Conservation (phyloP, 1,284 basidiomycete species). For the Microbotryomycetes sp. region DNA sequence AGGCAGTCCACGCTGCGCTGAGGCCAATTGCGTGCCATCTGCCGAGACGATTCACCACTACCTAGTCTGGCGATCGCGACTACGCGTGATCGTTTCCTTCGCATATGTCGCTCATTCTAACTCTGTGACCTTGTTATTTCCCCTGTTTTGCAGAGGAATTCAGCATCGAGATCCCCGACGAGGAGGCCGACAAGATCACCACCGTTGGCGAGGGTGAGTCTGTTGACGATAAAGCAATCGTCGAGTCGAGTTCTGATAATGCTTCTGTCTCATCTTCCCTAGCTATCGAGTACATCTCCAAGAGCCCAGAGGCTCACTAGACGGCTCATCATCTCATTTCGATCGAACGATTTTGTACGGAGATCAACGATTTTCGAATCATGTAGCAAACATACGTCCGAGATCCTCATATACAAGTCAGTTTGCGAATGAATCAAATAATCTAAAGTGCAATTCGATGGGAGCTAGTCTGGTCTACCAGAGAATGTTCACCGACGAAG, state of each 20-base stretch:
- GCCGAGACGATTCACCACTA: neutral
- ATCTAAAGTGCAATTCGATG: no score
- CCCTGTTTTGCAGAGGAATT: constrained; percentile 58
- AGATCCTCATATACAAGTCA: no score
- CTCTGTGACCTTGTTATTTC: neutral
- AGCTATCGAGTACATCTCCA: constrained; percentile 97
- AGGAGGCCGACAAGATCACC: constrained; percentile 95
- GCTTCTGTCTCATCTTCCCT: constrained; percentile 7
- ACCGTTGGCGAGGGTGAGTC: constrained; percentile 82
- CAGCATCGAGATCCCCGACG: constrained; percentile 85
- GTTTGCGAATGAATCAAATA: no score
- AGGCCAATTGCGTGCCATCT: no score
- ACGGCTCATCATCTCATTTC: no score
- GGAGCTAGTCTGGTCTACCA: no score
- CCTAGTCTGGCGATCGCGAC: neutral
- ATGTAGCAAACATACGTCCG: no score
- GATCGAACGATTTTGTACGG: no score
- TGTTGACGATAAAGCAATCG: neutral
- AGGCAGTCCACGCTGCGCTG: neutral
- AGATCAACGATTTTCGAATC: no score
- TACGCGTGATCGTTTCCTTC: neutral
- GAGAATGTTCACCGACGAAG: no score
- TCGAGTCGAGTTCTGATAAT: neutral
- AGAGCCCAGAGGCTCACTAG: constrained; percentile 69
- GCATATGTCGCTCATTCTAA: neutral